These are phyloP conservation scores for Hygrocybe punicea DNA, from an alignment of 768 basidiomycete genomes.

Conservation along the genomic window DNA sequence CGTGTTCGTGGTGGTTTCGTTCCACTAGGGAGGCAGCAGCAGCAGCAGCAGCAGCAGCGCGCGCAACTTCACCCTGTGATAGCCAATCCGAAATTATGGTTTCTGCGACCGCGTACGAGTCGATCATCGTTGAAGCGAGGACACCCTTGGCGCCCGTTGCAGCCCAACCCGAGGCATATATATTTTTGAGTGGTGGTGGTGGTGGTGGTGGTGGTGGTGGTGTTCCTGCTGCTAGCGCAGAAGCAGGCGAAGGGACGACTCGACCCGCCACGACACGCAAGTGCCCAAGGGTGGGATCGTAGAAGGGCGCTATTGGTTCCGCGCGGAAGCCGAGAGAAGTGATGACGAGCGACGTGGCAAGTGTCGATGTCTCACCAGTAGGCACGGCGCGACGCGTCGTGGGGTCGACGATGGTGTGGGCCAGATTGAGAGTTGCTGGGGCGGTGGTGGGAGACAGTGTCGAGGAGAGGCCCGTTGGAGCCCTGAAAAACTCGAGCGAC, in stretches of 20 bases:
- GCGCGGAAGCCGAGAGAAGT: constrained; percentile 85
- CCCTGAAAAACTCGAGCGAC: constrained; percentile 78
- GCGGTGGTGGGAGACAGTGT: constrained; percentile 22
- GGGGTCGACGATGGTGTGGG: constrained; percentile 59
- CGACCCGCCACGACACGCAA: constrained; percentile 53
- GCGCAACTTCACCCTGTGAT: constrained; percentile 3
- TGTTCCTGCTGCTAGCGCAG: no score
- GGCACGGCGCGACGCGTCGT: constrained; percentile 46
- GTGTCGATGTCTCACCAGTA: constrained; percentile 51
- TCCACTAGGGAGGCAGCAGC: no score
- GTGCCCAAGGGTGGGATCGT: constrained; percentile 53
- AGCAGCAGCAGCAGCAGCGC: constrained; percentile 8
- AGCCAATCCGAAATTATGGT: constrained; percentile 59
- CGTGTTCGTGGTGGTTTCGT: constrained; percentile 6
- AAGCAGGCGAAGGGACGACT: constrained; percentile 37
- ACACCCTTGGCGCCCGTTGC: constrained; percentile 89
- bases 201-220: background rate
- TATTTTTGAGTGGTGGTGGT: constrained; percentile 40
- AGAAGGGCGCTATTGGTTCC: constrained; percentile 59
- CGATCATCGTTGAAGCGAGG: constrained; percentile 88
- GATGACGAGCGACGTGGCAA: constrained; percentile 73
- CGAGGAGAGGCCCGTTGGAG: constrained; percentile 51
- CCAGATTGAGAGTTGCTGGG: constrained; percentile 47
- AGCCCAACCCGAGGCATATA: constrained; percentile 96
- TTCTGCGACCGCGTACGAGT: constrained; percentile 79